Conservation (phyloP, 495 filamentous ascomycete species). For the Geopyxis carbonaria region DNA sequence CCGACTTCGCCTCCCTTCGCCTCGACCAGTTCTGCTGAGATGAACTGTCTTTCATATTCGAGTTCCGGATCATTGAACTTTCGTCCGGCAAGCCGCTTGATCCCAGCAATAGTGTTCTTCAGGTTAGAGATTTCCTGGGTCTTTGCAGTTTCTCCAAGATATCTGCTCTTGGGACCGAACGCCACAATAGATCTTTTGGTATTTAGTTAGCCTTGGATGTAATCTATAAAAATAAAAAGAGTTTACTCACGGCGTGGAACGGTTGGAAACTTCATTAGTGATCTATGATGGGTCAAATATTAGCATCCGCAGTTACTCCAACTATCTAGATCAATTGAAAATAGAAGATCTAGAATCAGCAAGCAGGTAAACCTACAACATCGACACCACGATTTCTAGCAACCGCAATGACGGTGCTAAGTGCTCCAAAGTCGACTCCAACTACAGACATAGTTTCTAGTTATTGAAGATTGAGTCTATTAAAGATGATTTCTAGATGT, state of each 20-base stretch:
- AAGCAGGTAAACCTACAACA: slow-evolving; percentile 54
- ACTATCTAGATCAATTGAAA: neutral
- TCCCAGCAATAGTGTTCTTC: slow-evolving; percentile 87
- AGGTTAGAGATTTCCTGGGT: slow-evolving; percentile 98
- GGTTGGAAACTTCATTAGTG: slow-evolving; percentile 97
- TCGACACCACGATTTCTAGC: slow-evolving; percentile 96
- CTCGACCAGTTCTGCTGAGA: slow-evolving; percentile 75
- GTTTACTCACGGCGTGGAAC: slow-evolving; percentile 77
- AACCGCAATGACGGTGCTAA: slow-evolving; percentile 94
- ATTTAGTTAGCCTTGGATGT: neutral
- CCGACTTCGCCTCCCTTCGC: slow-evolving; percentile 74
- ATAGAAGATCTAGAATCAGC: neutral
- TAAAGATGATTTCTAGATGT: neutral
- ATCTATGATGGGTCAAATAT: slow-evolving; percentile 56
- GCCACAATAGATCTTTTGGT: slow-evolving; percentile 66
- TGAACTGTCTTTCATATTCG: slow-evolving; percentile 75
- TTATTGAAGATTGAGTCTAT: slow-evolving; percentile 1
- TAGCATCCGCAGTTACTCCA: neutral
- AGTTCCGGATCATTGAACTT: slow-evolving; percentile 77
- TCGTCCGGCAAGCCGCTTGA: slow-evolving; percentile 85
- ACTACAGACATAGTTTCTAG: slow-evolving; percentile 49
- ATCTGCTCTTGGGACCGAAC: slow-evolving; percentile 83
- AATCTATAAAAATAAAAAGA: neutral
- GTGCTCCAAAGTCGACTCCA: slow-evolving; percentile 89
- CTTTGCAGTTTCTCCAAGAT: slow-evolving; percentile 87